These are phyloP conservation scores for Podospora pseudopauciseta DNA, from an alignment of 495 filamentous ascomycete genomes.

Conservation along the genomic window DNA sequence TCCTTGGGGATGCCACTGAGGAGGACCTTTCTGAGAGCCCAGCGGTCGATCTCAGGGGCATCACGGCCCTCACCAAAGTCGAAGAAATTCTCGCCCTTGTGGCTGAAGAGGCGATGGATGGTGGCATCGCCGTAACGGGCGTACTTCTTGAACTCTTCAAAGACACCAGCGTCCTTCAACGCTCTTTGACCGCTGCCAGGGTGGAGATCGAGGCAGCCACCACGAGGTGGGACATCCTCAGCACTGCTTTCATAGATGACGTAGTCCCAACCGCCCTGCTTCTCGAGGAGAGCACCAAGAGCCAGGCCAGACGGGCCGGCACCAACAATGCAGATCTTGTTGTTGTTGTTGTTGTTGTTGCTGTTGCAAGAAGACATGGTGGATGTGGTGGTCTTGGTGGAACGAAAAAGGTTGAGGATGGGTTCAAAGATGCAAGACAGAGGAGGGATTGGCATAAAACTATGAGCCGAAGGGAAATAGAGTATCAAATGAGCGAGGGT, in stretches of 20 bases:
- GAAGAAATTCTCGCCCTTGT: conserved; percentile 7
- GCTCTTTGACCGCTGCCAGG: conserved; percentile 50
- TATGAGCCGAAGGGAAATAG: too few species aligned
- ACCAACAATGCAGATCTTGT: conserved; percentile 43
- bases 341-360: too few species aligned
- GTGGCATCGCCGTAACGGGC: conserved; percentile 31
- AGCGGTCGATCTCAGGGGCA: conserved; percentile 42
- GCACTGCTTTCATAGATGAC: conserved; percentile 54
- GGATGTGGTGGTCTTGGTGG: too few species aligned
- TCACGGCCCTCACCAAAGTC: conserved; percentile 17
- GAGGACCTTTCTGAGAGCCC: conserved; percentile 42
- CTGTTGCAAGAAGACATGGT: too few species aligned
- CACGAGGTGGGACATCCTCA: conserved; percentile 30
- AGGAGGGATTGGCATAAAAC: too few species aligned
- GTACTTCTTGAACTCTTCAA: conserved; percentile 42
- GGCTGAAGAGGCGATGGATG: conserved; percentile 19
- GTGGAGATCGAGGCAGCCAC: conserved; percentile 58
- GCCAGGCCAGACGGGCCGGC: conserved; percentile 57
- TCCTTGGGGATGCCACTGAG: conserved; percentile 36
- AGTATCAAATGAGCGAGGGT: too few species aligned
- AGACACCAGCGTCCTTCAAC: conserved; percentile 48
- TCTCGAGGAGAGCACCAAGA: conserved; percentile 52
- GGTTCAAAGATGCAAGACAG: too few species aligned
- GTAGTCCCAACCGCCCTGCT: conserved; percentile 37
- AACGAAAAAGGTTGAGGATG: too few species aligned